These are phyloP conservation scores for Uncinocarpus reesii DNA, from an alignment of 2,329 filamentous ascomycete genomes.

Conservation along the genomic window DNA sequence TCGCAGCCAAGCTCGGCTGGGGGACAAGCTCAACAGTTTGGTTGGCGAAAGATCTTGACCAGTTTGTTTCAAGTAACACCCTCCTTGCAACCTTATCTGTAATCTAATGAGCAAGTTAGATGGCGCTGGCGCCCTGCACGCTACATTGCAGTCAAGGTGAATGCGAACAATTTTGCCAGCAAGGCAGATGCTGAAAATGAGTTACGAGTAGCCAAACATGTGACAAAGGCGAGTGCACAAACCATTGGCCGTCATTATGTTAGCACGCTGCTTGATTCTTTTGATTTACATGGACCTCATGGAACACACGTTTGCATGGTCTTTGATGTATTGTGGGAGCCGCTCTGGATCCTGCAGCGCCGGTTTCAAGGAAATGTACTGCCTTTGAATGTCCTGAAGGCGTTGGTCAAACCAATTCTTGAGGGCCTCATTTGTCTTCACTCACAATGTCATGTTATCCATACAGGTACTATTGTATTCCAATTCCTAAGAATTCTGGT, in stretches of 20 bases:
- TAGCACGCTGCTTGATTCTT: slow-evolving; percentile 26
- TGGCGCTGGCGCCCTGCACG: slow-evolving; percentile 22
- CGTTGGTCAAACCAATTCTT: slow-evolving; percentile 30
- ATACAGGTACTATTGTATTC: slow-evolving; percentile 29
- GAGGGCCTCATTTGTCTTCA: slow-evolving; percentile 37
- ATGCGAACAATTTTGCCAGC: slow-evolving; percentile 16
- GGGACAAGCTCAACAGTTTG: slow-evolving; percentile 37
- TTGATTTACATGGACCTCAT: slow-evolving; percentile 18
- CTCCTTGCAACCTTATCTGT: neutral
- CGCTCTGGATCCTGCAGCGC: slow-evolving; percentile 25
- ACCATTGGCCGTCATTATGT: slow-evolving; percentile 27
- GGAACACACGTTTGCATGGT: slow-evolving; percentile 28
- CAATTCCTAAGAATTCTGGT: slow-evolving; percentile 7
- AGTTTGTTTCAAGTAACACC: neutral
- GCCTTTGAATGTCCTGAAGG: slow-evolving; percentile 25
- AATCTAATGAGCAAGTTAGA: slow-evolving; percentile 17
- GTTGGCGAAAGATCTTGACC: slow-evolving; percentile 1
- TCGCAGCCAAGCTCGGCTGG: slow-evolving; percentile 34
- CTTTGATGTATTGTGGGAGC: slow-evolving; percentile 30
- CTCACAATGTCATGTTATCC: slow-evolving; percentile 34
- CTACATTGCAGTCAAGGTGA: slow-evolving; percentile 30
- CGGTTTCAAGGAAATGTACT: slow-evolving; percentile 23
- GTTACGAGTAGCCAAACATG: slow-evolving; percentile 22
- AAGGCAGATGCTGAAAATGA: slow-evolving; percentile 18
- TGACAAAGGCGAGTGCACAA: slow-evolving; percentile 20